Evolutionary conservation across 1,139 yeast species (phyloP).

Genomic region (Pichia sp.): DNA sequence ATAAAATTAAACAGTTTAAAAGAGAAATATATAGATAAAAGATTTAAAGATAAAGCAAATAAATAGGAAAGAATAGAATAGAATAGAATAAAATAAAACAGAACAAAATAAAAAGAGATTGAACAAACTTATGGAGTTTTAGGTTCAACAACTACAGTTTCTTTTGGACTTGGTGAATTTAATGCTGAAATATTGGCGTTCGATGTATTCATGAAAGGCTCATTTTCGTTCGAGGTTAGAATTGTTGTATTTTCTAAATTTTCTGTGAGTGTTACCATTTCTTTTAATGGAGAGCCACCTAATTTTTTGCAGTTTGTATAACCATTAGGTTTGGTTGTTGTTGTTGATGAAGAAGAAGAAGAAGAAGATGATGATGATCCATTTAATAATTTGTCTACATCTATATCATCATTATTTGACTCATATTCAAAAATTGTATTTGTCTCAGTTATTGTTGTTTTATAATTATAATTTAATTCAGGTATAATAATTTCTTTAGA

Average conservation of each 20-base stretch:
- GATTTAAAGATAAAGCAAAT: too few species aligned
- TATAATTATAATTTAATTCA: not conserved
- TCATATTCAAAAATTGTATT: too few species aligned
- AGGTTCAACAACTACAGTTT: conserved; percentile 1
- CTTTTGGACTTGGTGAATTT: conserved; percentile 1
- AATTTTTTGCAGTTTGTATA: not conserved
- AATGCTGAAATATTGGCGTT: not conserved
- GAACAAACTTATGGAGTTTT: conserved; percentile 8
- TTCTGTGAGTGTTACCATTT: conserved; percentile 1
- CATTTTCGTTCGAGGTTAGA: too few species aligned
- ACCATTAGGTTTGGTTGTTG: not conserved
- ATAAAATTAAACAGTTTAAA: not conserved
- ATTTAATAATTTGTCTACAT: conserved; percentile 8
- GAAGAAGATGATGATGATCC: not conserved
- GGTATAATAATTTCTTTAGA: conserved; percentile 7
- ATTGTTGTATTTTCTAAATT: not conserved
- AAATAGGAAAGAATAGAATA: not conserved
- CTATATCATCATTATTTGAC: not conserved
- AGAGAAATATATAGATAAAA: not conserved
- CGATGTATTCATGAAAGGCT: too few species aligned
- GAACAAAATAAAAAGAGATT: not conserved
- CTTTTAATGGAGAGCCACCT: conserved; percentile 10
- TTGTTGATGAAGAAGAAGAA: too few species aligned
- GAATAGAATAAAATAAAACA: not conserved
- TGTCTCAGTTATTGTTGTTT: too few species aligned